Conservation (phyloP, 2,329 filamentous ascomycete species). For the Didymella arachidicola region DNA sequence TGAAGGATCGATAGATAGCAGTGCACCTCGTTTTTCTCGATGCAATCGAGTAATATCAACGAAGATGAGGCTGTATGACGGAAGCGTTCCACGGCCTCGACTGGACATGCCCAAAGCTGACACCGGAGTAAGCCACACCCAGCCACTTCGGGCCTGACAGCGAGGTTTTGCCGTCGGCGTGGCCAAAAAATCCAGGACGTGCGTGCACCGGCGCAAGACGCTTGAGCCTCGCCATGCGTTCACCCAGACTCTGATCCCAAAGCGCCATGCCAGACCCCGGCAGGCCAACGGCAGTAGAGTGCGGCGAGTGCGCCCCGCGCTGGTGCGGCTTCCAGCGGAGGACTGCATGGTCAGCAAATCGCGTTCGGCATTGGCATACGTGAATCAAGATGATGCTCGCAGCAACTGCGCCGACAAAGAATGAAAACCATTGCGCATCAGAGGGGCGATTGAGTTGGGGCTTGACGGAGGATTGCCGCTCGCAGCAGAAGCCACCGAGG, state of each 20-base stretch:
- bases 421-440: slow-evolving; percentile 2
- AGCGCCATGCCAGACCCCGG: slow-evolving; percentile 2
- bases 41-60: slow-evolving; percentile 2
- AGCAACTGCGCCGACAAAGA: slow-evolving; percentile 1
- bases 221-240: slow-evolving; percentile 8
- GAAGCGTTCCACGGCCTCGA: slow-evolving; percentile 4
- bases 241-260: neutral
- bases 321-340: slow-evolving; percentile 1
- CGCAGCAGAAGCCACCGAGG: slow-evolving; percentile 22
- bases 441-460: slow-evolving; percentile 5
- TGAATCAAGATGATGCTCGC: slow-evolving; percentile 4
- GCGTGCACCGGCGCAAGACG: slow-evolving; percentile 1
- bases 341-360: neutral
- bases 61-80: slow-evolving; percentile 4
- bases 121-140: slow-evolving; percentile 1
- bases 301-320: slow-evolving; percentile 1
- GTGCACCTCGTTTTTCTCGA: slow-evolving; percentile 2
- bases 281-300: neutral
- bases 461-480: slow-evolving; percentile 12
- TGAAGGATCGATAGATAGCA: slow-evolving; percentile 8
- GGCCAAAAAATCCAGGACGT: slow-evolving; percentile 8
- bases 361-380: neutral
- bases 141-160: slow-evolving; percentile 11
- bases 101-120: slow-evolving; percentile 4
- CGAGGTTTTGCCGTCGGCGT: slow-evolving; percentile 11